phyloP scores from a whole-genome alignment of 805 yeast genomes.

The Lipomyces orientalis region DNA sequence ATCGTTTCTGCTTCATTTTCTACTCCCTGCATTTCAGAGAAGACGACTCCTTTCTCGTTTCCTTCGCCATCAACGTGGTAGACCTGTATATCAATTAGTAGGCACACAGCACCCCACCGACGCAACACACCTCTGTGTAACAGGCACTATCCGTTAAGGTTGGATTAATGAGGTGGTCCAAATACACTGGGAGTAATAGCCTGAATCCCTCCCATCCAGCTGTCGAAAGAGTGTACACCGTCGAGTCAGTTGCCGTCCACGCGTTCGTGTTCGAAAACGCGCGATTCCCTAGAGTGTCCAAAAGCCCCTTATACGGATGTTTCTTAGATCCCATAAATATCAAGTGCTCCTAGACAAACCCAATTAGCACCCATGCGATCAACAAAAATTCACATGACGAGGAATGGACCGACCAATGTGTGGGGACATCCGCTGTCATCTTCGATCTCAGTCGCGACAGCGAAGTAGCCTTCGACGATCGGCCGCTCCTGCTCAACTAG shows the following conservation, averaged over 20 bases:
- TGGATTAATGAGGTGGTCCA: conserved; percentile 86
- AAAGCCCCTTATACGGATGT: conserved; percentile 88
- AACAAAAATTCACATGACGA: background rate
- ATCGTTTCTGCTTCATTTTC: conserved; percentile 77
- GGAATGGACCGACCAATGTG: conserved; percentile 55
- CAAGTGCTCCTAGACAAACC: conserved; percentile 66
- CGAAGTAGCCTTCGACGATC: conserved; percentile 86
- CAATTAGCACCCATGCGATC: background rate
- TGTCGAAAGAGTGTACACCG: conserved; percentile 86
- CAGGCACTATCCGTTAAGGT: conserved; percentile 90
- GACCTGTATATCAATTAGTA: conserved; percentile 49
- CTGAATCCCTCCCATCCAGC: conserved; percentile 98
- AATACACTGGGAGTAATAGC: conserved; percentile 79
- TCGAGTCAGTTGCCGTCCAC: conserved; percentile 95
- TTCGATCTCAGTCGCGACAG: conserved; percentile 89
- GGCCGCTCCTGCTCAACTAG: conserved; percentile 83
- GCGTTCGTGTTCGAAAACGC: conserved; percentile 88
- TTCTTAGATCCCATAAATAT: conserved; percentile 91
- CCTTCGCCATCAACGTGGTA: conserved; percentile 91
- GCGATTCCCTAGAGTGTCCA: conserved; percentile 84
- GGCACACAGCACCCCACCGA: background rate
- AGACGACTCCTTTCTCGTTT: conserved; percentile 94
- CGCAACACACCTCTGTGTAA: conserved; percentile 64
- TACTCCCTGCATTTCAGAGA: conserved; percentile 94
- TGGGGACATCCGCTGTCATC: conserved; percentile 94